Evolutionary conservation across 2,329 filamentous ascomycete genomes (phyloP).

Genomic region (Xylariales sp.): DNA sequence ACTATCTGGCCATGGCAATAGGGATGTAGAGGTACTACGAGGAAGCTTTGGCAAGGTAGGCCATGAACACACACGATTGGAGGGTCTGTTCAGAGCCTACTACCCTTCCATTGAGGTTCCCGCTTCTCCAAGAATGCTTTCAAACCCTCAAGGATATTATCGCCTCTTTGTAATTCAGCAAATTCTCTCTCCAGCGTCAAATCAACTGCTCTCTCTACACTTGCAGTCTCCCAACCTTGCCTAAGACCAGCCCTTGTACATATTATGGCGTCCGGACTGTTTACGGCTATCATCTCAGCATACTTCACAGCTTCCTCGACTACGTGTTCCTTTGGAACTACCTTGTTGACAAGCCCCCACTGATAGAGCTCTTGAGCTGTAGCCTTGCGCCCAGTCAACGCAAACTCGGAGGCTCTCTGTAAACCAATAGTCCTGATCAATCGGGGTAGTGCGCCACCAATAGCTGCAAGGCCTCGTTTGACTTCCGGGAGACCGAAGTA

Average conservation of each 20-base stretch:
- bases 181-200: constrained; percentile 25
- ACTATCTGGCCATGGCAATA: no score
- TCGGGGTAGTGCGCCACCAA: constrained; percentile 21
- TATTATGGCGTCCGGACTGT: constrained; percentile 22
- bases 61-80: no score
- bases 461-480: constrained; percentile 18
- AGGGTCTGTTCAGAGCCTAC: constrained; percentile 16
- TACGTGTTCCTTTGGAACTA: constrained; percentile 32
- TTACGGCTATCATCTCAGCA: constrained; percentile 48
- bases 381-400: constrained; percentile 19
- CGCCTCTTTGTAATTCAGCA: constrained; percentile 24
- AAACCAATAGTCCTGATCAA: constrained; percentile 18
- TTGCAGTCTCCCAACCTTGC: constrained; percentile 23
- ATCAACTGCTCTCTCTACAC: constrained; percentile 20
- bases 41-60: no score
- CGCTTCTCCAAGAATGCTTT: constrained; percentile 24
- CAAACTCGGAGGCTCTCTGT: constrained; percentile 20
- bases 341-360: constrained; percentile 22
- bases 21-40: no score
- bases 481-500: constrained; percentile 42
- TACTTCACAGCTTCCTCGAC: constrained; percentile 76
- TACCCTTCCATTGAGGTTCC: constrained; percentile 23
- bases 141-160: constrained; percentile 25
- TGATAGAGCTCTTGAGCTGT: constrained; percentile 20
- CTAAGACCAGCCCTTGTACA: constrained; percentile 21